Evolutionary conservation across 2,329 filamentous ascomycete genomes (phyloP).

Genomic region (Neofusicoccum sp.): DNA sequence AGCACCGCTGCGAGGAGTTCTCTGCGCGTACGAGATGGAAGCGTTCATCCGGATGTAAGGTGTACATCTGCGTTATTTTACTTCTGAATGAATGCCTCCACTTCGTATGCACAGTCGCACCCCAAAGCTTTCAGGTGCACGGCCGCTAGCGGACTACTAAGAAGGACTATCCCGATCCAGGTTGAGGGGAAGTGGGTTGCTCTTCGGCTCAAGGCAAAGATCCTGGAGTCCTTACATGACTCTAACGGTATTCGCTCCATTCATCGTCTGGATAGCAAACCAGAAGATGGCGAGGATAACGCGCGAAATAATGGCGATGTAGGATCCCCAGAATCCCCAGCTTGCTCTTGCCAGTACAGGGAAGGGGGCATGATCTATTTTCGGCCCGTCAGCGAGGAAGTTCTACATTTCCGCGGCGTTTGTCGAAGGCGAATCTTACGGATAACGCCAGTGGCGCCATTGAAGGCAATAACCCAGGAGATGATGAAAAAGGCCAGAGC

Average conservation of each 20-base stretch:
- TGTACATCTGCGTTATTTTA: too few relatives aligned
- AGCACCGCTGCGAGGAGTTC: too few relatives aligned
- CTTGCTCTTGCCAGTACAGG: constrained; percentile 55
- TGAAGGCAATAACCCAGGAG: constrained; percentile 59
- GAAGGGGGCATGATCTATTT: constrained; percentile 54
- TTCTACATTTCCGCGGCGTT: not conserved
- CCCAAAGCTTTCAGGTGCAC: too few relatives aligned
- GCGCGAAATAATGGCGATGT: constrained; percentile 54
- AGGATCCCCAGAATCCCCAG: constrained; percentile 59
- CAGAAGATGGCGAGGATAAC: constrained; percentile 58
- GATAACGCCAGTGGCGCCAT: constrained; percentile 51
- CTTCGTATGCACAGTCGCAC: too few relatives aligned
- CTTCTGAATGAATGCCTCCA: too few relatives aligned
- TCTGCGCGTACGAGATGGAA: too few relatives aligned
- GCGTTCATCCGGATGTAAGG: too few relatives aligned
- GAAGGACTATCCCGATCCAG: too few relatives aligned
- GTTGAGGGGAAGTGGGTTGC: too few relatives aligned
- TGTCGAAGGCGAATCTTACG: constrained; percentile 19
- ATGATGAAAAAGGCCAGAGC: constrained; percentile 53
- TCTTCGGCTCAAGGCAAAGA: too few relatives aligned
- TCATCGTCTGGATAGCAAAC: constrained; percentile 67
- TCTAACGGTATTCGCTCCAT: constrained; percentile 55
- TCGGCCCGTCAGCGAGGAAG: not conserved
- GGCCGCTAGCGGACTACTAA: too few relatives aligned
- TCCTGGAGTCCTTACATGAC: constrained; percentile 42